Evolutionary conservation across 73 alveolate species (phyloP).

Genomic region (Paramecium octaurelia): DNA sequence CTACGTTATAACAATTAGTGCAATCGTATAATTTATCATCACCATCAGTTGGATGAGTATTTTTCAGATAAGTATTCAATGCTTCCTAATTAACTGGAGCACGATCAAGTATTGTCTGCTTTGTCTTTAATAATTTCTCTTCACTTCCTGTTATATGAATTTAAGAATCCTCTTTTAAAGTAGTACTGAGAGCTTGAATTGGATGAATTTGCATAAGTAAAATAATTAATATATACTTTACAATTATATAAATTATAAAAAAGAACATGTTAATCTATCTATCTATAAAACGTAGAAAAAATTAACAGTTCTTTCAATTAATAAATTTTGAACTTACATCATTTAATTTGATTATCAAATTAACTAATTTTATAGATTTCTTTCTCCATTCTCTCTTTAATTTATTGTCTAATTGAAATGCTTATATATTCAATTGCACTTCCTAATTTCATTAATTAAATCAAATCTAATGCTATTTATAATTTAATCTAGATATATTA

Average conservation of each 20-base stretch:
- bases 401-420: too few species aligned
- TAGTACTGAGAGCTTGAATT: background rate
- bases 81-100: background rate
- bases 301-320: too few species aligned
- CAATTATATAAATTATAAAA: background rate
- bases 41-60: background rate
- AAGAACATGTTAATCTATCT: background rate
- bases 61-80: background rate
- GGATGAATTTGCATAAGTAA: slow-evolving; percentile 45
- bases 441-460: background rate
- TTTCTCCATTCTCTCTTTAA: too few species aligned
- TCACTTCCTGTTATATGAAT: background rate
- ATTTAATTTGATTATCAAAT: too few species aligned
- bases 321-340: background rate
- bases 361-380: too few species aligned
- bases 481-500: background rate
- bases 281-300: background rate
- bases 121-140: background rate
- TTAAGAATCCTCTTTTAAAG: background rate
- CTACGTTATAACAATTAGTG: background rate
- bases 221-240: background rate
- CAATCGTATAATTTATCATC: background rate
- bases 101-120: background rate
- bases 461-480: background rate
- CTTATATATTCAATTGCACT: too few species aligned